Evolutionary conservation across 2,329 filamentous ascomycete species (phyloP).

Genomic region (Microdochium trichocladiopsis): DNA sequence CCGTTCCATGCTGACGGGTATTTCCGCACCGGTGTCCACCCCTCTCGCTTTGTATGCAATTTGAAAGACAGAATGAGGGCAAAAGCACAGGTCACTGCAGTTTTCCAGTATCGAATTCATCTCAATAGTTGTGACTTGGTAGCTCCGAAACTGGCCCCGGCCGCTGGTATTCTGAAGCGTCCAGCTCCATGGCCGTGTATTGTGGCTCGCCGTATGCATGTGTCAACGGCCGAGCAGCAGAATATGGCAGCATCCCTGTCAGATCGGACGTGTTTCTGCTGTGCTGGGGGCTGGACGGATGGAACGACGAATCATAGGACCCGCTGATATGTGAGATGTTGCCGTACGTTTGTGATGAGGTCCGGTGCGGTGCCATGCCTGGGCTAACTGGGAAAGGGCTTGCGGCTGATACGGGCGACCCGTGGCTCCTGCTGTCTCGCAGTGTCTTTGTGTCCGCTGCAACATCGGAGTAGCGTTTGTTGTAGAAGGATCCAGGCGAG

Average conservation of each 20-base stretch:
- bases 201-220: neutral
- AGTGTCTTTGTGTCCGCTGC: neutral
- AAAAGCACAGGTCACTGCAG: too few relatives aligned
- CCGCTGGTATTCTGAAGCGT: neutral
- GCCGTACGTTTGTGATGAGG: neutral
- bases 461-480: neutral
- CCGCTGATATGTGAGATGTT: neutral
- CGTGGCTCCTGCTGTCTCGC: neutral
- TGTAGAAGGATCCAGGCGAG: constrained; percentile 2
- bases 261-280: constrained; percentile 8
- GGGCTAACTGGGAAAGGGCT: neutral
- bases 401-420: neutral
- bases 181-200: neutral
- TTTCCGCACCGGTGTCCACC: too few relatives aligned
- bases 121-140: neutral
- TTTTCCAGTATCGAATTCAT: neutral
- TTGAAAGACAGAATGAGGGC: too few relatives aligned
- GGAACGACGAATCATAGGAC: neutral
- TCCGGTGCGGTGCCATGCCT: neutral
- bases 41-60: too few relatives aligned
- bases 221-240: neutral
- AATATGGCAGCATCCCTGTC: constrained; percentile 2
- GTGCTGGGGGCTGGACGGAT: constrained; percentile 3
- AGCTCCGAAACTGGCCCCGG: neutral
- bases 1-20: too few relatives aligned